Evolutionary conservation across 176 grass and related monocot species (phyloP).

Genomic region (Dactylis glomerata): DNA sequence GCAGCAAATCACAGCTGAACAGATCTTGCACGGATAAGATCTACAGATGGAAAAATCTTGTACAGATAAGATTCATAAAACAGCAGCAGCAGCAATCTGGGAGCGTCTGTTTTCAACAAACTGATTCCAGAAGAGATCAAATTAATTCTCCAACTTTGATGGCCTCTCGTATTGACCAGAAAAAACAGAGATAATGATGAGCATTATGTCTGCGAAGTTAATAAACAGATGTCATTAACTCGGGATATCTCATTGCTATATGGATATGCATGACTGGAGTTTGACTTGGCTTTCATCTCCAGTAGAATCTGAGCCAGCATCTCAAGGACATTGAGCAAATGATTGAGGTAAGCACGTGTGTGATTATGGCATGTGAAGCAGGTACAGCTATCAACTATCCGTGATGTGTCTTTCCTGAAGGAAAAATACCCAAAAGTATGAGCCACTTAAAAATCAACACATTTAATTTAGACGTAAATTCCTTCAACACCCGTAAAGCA

Average conservation of each 20-base stretch:
- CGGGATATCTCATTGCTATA: not conserved
- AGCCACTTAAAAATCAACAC: conserved; percentile 1
- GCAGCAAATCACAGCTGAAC: not conserved
- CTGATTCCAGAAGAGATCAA: conserved; percentile 49
- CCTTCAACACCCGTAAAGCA: not conserved
- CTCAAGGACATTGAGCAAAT: conserved; percentile 84
- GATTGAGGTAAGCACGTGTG: conserved; percentile 92
- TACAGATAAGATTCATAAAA: conserved; percentile 3
- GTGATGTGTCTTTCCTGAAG: conserved; percentile 75
- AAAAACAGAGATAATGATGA: conserved; percentile 87
- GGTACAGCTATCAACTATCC: conserved; percentile 59
- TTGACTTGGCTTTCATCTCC: conserved; percentile 70
- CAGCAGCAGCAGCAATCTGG: conserved; percentile 37
- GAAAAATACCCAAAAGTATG: not conserved
- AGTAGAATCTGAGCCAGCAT: conserved; percentile 96
- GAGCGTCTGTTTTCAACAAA: conserved; percentile 59
- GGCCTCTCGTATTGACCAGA: conserved; percentile 52
- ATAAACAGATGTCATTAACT: not conserved
- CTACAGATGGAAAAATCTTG: no score
- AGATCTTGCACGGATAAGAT: not conserved
- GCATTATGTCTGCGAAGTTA: conserved; percentile 77
- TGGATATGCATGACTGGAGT: not conserved
- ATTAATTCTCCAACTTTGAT: conserved; percentile 70
- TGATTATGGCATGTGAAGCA: conserved; percentile 97
- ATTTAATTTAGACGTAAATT: not conserved